Percentiles rank a stretch among this genome's conserved stretches.
Evolutionary conservation across 2,329 filamentous ascomycete genomes (phyloP).

Genomic region (Fusarium bulbicola): DNA sequence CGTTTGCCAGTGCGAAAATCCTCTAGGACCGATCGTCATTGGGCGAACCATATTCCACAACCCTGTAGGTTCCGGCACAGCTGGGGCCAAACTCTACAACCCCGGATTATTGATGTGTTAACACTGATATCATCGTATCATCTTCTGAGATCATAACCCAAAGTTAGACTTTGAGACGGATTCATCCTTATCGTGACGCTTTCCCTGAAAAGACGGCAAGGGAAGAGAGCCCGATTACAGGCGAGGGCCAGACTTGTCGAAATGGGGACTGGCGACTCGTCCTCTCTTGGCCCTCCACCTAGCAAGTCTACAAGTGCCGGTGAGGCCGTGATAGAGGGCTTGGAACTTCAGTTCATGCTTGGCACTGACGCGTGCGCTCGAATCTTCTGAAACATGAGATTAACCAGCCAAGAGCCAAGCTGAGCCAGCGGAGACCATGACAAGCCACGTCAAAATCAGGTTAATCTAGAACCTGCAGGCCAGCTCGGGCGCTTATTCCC

Average conservation of each 20-base stretch:
- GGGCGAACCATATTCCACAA: constrained; percentile 12
- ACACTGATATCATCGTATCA: constrained; percentile 32
- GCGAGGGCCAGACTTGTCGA: constrained; percentile 5
- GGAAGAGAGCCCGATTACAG: not conserved
- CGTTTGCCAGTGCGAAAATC: not conserved
- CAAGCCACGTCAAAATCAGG: constrained; percentile 24
- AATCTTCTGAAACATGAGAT: constrained; percentile 22
- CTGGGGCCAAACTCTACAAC: not conserved
- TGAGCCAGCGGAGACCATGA: constrained; percentile 5
- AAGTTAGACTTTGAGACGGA: constrained; percentile 15
- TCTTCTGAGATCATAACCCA: constrained; percentile 21
- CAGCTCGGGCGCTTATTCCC: constrained; percentile 3
- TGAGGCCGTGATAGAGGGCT: constrained; percentile 17
- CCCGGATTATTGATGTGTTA: constrained; percentile 10
- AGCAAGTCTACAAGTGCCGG: constrained; percentile 21
- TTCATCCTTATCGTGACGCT: not conserved
- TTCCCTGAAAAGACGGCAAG: not conserved
- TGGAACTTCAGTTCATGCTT: constrained; percentile 27
- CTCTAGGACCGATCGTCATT: constrained; percentile 11
- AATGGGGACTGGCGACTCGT: constrained; percentile 14
- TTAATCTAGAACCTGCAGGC: constrained; percentile 4
- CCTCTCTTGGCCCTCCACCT: constrained; percentile 37
- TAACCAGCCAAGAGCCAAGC: constrained; percentile 18
- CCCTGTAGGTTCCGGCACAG: constrained; percentile 9
- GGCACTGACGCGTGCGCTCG: constrained; percentile 38